Evolutionary conservation across 306 rosid species (phyloP), one percentile per base, ranked within the genome.

Genomic region (Cicer yamashitae): DNA sequence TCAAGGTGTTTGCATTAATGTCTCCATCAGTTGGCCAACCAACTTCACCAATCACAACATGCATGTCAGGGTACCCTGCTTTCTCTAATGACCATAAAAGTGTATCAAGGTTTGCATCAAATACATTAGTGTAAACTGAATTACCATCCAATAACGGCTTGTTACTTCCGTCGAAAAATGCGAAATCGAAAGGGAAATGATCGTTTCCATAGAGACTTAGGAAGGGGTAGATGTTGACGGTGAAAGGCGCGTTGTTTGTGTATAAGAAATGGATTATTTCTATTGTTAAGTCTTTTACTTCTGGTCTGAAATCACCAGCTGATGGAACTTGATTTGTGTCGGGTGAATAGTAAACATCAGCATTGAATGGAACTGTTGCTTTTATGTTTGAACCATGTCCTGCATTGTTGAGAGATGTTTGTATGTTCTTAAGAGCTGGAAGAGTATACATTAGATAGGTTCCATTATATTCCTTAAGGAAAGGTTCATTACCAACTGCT

Each of bases 401-500:
- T 41, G 91, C 90, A 37, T 83, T 66, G 47, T 89, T 75, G n/a
- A 94, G 89, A 4, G 96, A 90, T 79, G 83, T 52, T 57, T 92
- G 98, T 75, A 92, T 84, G 34, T 94, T 87, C 90, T 73, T 90
- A 11, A 94, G 86, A 64, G 98, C 97, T 11, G 96, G 98, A 20
- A 92, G 78, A 34, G 96, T 87, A 40, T 78, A 71, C 7, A 48
- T 83, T 50, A 89, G 58, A 83, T 87, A 94, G 66, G 83, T 47
- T 39, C 93, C 97, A 74, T 90, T 94, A 68, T 94, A 92, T 45
- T 96, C 83, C 83, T 84, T 77, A 15, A 94, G 97, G 67, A 92
- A 94, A 6, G 98, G 98, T 56, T 94, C 98, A 78, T 94, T 94
- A 10, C 97, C 98, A 62, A 94, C 97, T 2, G 98, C 97, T 54